Percentiles rank a stretch among this genome's conserved stretches.
phyloP scores from a whole-genome alignment of 179 eudicot species.

The Vitellaria paradoxa region DNA sequence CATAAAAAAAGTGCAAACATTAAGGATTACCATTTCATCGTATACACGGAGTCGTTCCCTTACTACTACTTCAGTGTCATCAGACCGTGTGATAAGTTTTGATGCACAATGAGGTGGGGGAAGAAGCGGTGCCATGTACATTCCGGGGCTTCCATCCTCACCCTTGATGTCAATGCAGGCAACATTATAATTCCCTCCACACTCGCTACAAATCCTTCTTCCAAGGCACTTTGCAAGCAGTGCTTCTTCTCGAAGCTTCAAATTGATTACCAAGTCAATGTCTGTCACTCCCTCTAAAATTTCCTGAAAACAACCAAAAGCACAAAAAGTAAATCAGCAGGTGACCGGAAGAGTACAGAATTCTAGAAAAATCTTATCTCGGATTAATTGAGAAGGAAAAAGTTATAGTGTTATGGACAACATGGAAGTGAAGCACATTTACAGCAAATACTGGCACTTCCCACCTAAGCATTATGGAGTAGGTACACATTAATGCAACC shows the following conservation, averaged over 20 bases:
- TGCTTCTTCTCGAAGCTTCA: slow-evolving; percentile 85
- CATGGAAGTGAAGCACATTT: neutral
- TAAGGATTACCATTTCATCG: slow-evolving; percentile 63
- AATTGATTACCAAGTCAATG: slow-evolving; percentile 83
- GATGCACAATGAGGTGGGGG: slow-evolving; percentile 80
- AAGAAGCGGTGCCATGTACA: slow-evolving; percentile 82
- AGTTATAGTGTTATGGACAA: neutral
- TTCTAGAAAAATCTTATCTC: neutral
- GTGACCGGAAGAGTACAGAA: neutral
- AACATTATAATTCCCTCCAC: slow-evolving; percentile 84
- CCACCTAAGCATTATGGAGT: neutral
- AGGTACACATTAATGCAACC: neutral
- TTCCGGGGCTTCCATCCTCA: slow-evolving; percentile 63
- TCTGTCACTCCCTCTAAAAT: slow-evolving; percentile 85
- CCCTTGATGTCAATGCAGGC: slow-evolving; percentile 76
- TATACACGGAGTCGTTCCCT: slow-evolving; percentile 78
- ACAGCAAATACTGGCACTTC: neutral
- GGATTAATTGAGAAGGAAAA: neutral
- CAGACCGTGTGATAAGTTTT: slow-evolving; percentile 80
- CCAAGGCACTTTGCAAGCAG: slow-evolving; percentile 94
- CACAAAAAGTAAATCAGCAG: neutral
- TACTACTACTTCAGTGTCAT: slow-evolving; percentile 83
- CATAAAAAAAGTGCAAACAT: neutral
- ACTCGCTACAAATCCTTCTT: slow-evolving; percentile 83
- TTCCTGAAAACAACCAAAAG: slow-evolving; percentile 44